These are phyloP conservation scores for Zoysia matrella DNA, from an alignment of 202 grass and related monocot species.

Conservation along the genomic window DNA sequence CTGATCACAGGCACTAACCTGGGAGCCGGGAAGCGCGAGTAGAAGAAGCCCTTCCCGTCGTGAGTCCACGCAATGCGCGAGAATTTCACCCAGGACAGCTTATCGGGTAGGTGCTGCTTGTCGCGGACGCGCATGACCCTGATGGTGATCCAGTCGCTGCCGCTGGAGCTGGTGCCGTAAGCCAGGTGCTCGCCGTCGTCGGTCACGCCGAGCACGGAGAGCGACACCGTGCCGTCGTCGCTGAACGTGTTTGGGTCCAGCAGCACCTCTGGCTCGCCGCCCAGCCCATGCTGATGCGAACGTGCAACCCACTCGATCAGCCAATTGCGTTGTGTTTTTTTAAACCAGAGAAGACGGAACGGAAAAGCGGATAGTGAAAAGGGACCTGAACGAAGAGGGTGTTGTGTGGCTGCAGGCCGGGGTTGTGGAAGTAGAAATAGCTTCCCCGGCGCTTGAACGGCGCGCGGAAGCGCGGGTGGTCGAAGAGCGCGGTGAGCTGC, in stretches of 20 bases:
- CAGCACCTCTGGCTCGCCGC: slow-evolving; percentile 57
- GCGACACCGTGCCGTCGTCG: slow-evolving; percentile 85
- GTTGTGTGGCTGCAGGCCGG: slow-evolving; percentile 75
- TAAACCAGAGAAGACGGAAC: neutral
- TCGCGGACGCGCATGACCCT: slow-evolving; percentile 72
- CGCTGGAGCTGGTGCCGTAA: slow-evolving; percentile 82
- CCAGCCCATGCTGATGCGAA: slow-evolving; percentile 50
- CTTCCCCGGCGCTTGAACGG: slow-evolving; percentile 70
- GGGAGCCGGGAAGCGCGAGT: slow-evolving; percentile 79
- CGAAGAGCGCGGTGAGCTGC: slow-evolving; percentile 67
- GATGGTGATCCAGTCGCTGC: slow-evolving; percentile 88
- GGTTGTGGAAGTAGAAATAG: slow-evolving; percentile 94
- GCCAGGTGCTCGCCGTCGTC: slow-evolving; percentile 83
- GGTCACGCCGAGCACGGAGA: slow-evolving; percentile 61
- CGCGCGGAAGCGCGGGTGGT: slow-evolving; percentile 83
- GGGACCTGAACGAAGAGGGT: slow-evolving; percentile 71
- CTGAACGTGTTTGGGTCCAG: slow-evolving; percentile 84
- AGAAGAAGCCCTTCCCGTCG: slow-evolving; percentile 89
- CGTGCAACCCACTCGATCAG: neutral
- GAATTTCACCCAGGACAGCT: slow-evolving; percentile 91
- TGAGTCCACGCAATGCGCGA: slow-evolving; percentile 76
- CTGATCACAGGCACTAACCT: slow-evolving; percentile 33
- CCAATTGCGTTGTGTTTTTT: neutral
- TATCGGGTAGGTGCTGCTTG: slow-evolving; percentile 49
- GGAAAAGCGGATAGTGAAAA: neutral